Conservation (phyloP, 805 yeast species). For the Tetrapisispora namnaoensis region DNA sequence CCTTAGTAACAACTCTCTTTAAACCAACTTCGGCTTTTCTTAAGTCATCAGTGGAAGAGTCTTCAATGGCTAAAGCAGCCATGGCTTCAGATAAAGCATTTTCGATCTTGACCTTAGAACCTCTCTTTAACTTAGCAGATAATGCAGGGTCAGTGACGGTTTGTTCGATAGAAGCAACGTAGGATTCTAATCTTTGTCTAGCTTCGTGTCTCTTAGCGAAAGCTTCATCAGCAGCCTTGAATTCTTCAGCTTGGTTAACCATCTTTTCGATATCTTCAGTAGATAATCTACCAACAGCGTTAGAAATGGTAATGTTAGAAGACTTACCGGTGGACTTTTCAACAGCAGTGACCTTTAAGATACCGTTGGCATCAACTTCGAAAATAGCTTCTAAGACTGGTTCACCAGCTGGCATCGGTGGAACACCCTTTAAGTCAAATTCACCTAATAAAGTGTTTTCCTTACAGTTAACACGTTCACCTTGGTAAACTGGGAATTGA, state of each 20-base stretch:
- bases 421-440: conserved; percentile 95
- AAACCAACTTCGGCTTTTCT: conserved; percentile 99
- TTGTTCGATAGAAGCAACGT: conserved; percentile 91
- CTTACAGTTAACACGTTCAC: conserved; percentile 98
- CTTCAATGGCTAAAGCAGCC: conserved; percentile 96
- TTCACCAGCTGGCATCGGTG: conserved; percentile 98
- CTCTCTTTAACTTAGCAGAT: conserved; percentile 94
- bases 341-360: conserved; percentile 96
- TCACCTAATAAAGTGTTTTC: conserved; percentile 98
- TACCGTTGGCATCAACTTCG: conserved; percentile 99
- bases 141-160: conserved; percentile 97
- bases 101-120: conserved; percentile 95
- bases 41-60: conserved; percentile 90
- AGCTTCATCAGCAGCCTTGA: conserved; percentile 98
- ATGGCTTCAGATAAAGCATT: conserved; percentile 95
- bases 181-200: conserved; percentile 97
- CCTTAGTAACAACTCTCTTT: conserved; percentile 99
- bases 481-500: conserved; percentile 98
- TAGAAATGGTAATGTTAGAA: conserved; percentile 69
- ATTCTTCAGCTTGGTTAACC: conserved; percentile 97
- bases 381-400: conserved; percentile 98
- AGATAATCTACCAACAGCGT: conserved; percentile 97
- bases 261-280: conserved; percentile 95
- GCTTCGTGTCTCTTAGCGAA: conserved; percentile 99
- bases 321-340: conserved; percentile 98